These are phyloP conservation scores for Aspergillus quadricinctus DNA, from an alignment of 2,329 filamentous ascomycete species.

Conservation along the genomic window DNA sequence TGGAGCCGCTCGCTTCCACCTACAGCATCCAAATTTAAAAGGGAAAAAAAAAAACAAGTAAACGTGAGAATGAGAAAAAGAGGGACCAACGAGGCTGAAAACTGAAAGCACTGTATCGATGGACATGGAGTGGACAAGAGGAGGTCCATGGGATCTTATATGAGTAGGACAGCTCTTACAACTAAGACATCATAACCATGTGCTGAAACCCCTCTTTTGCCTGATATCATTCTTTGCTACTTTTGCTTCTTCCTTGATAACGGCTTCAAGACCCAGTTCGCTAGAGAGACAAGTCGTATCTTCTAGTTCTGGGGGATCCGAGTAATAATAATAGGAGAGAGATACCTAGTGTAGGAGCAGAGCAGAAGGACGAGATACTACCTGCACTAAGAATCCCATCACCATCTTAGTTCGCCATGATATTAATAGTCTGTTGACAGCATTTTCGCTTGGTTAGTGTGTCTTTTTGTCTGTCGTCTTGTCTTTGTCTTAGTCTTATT, in stretches of 20 bases:
- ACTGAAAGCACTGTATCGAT: too few relatives aligned
- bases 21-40: not conserved
- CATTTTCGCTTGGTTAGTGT: not conserved
- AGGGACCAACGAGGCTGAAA: not conserved
- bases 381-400: not conserved
- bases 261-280: not conserved
- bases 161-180: not conserved
- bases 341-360: not conserved
- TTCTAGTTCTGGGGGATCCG: not conserved
- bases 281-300: not conserved
- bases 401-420: not conserved
- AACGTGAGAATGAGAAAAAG: not conserved
- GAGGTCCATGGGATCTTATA: not conserved
- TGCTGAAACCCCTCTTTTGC: not conserved
- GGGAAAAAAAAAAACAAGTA: not conserved
- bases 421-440: not conserved
- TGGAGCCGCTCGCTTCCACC: not conserved
- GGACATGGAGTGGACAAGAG: not conserved
- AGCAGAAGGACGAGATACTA: not conserved
- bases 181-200: not conserved
- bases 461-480: not conserved
- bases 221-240: not conserved
- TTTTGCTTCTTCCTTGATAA: too few relatives aligned
- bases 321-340: not conserved
- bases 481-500: not conserved